phyloP scores from a whole-genome alignment of 2,329 filamentous ascomycete genomes.

The Colletotrichum sp. region DNA sequence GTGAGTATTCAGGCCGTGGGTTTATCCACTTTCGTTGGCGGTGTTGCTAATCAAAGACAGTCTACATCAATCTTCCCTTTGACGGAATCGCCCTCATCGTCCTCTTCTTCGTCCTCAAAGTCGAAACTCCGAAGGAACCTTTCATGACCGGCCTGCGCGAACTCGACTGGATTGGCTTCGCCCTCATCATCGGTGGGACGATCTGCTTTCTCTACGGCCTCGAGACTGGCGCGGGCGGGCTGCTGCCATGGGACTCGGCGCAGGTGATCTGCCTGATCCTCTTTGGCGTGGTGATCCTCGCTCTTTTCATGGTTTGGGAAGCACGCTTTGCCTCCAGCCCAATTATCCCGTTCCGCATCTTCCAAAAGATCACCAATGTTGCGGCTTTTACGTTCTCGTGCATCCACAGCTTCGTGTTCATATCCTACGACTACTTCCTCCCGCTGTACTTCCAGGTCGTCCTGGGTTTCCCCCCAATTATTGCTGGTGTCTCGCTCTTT shows the following conservation, averaged over 20 bases:
- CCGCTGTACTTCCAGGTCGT: constrained; percentile 67
- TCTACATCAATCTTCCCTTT: constrained; percentile 49
- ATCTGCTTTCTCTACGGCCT: constrained; percentile 67
- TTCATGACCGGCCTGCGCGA: constrained; percentile 59
- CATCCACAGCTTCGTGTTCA: constrained; percentile 52
- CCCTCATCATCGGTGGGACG: constrained; percentile 60
- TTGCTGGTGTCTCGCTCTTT: constrained; percentile 55
- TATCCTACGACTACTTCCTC: constrained; percentile 63
- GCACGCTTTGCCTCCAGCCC: constrained; percentile 59
- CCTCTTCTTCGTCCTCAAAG: constrained; percentile 42
- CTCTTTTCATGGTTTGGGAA: constrained; percentile 56
- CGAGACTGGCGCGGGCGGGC: constrained; percentile 58
- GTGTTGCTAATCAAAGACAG: constrained; percentile 3
- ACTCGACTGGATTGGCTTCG: constrained; percentile 53
- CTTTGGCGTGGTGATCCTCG: constrained; percentile 49
- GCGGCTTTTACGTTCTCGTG: constrained; percentile 45
- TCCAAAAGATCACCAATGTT: constrained; percentile 52
- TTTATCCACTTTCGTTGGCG: no score
- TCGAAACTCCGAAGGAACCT: constrained; percentile 62
- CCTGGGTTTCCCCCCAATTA: constrained; percentile 53
- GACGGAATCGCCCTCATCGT: constrained; percentile 45
- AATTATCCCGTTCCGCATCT: constrained; percentile 60
- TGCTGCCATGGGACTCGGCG: constrained; percentile 55
- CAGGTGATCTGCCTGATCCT: constrained; percentile 58
- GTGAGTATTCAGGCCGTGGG: constrained; percentile 36